Percentiles rank a stretch among this genome's conserved stretches.
Evolutionary conservation across 495 filamentous ascomycete genomes (phyloP).

Genomic region (Tuber umbilicatum): DNA sequence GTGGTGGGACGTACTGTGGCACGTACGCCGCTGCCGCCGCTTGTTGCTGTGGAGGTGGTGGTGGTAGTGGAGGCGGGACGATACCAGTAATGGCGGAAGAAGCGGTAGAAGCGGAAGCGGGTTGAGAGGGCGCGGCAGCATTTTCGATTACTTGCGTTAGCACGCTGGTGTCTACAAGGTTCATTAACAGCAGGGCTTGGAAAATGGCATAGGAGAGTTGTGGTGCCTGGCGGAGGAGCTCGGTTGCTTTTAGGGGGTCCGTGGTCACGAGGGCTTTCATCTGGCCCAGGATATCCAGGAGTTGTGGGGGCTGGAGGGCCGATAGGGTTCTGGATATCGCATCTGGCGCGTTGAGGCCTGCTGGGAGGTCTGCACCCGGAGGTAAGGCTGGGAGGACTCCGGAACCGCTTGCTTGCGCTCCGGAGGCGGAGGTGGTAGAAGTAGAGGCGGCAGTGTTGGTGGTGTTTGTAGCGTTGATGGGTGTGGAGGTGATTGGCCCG

Average conservation of each 20-base stretch:
- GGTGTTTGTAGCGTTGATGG: constrained; percentile 18
- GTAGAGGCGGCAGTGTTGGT: constrained; percentile 14
- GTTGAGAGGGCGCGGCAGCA: constrained; percentile 21
- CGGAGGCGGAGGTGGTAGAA: background rate
- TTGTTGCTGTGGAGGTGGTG: constrained; percentile 13
- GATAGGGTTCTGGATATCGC: constrained; percentile 84
- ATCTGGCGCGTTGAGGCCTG: constrained; percentile 74
- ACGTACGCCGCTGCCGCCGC: constrained; percentile 13
- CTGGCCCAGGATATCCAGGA: constrained; percentile 88
- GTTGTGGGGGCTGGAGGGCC: constrained; percentile 75
- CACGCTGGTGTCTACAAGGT: constrained; percentile 62
- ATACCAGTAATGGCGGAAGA: constrained; percentile 12
- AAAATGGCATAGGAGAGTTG: constrained; percentile 95
- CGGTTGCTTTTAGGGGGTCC: constrained; percentile 77
- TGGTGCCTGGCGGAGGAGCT: constrained; percentile 79
- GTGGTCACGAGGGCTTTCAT: constrained; percentile 81
- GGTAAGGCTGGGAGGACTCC: constrained; percentile 66
- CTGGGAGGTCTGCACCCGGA: constrained; percentile 71
- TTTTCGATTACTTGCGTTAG: constrained; percentile 42
- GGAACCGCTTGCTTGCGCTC: background rate
- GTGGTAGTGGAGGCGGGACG: constrained; percentile 27
- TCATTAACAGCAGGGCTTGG: constrained; percentile 87
- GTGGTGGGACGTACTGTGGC: constrained; percentile 23
- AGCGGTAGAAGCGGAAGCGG: constrained; percentile 6
- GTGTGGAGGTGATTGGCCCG: constrained; percentile 42